phyloP scores from a whole-genome alignment of 169 alveolate species.

The Eimeria sp. region DNA sequence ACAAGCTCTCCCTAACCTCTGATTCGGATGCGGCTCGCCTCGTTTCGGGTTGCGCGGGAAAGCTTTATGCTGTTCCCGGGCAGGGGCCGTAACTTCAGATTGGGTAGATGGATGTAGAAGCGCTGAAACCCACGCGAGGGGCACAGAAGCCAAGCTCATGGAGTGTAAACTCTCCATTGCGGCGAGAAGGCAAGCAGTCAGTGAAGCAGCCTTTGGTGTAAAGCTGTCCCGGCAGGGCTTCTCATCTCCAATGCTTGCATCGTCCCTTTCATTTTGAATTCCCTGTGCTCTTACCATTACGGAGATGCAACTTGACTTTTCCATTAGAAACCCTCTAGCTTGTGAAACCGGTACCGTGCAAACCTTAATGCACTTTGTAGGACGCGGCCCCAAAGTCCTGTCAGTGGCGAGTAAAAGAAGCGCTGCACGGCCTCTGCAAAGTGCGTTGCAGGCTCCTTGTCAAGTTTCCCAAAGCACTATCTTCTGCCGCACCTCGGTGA shows the following conservation, averaged over 20 bases:
- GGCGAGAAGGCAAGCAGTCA: no score
- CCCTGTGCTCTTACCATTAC: no score
- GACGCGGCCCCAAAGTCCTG: background rate
- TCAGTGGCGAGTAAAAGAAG: background rate
- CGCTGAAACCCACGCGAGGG: no score
- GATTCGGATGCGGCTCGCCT: background rate
- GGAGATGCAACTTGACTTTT: no score
- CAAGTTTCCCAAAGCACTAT: no score
- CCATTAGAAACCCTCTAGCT: no score
- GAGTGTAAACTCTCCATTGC: no score
- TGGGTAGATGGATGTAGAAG: background rate
- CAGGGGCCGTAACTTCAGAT: background rate
- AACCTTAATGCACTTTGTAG: background rate
- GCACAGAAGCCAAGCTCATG: background rate
- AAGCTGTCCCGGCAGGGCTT: no score
- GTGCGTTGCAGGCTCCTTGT: background rate
- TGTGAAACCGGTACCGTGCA: background rate
- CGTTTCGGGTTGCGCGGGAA: background rate
- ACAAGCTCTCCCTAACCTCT: background rate
- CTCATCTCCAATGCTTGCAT: no score
- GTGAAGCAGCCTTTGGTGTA: no score
- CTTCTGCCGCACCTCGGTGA: background rate
- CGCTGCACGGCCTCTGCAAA: background rate
- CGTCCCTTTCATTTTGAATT: no score
- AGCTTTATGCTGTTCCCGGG: no score